Evolutionary conservation across 805 yeast species (phyloP).

Genomic region (Yarrowia sp.): DNA sequence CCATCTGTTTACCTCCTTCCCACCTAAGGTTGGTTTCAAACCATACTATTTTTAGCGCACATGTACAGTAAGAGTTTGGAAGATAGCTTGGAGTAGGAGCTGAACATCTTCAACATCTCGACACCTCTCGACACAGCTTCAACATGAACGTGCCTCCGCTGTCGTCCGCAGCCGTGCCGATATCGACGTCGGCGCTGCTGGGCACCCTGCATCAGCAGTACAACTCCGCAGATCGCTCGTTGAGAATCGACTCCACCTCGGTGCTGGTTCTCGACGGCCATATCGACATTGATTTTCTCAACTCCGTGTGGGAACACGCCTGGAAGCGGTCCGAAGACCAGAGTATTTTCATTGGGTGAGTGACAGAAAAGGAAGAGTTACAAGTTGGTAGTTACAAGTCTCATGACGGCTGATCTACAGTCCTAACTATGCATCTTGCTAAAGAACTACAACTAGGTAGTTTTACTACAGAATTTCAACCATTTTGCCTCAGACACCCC

Average conservation of each 20-base stretch:
- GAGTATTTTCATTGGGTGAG: constrained; percentile 49
- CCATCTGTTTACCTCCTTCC: constrained; percentile 35
- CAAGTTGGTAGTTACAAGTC: too few relatives aligned
- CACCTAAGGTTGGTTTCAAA: constrained; percentile 22
- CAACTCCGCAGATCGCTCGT: constrained; percentile 44
- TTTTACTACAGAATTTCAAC: background rate
- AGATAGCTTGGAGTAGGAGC: too few relatives aligned
- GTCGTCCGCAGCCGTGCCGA: constrained; percentile 46
- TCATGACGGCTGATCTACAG: too few relatives aligned
- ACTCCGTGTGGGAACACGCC: constrained; percentile 53
- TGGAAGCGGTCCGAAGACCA: constrained; percentile 53
- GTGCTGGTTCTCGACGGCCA: constrained; percentile 47
- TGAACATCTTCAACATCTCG: too few relatives aligned
- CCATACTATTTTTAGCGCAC: constrained; percentile 35
- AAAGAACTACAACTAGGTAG: too few relatives aligned
- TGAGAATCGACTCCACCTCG: constrained; percentile 49
- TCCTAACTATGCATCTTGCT: too few relatives aligned
- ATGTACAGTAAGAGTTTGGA: too few relatives aligned
- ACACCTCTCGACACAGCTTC: too few relatives aligned
- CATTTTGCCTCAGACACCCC: background rate
- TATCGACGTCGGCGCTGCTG: constrained; percentile 49
- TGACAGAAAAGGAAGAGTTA: background rate
- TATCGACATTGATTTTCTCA: constrained; percentile 49
- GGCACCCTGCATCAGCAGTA: constrained; percentile 50
- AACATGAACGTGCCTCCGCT: constrained; percentile 49